Base-by-base conservation (phyloP, 257 asterid species). In the Linaria vulgaris region DNA sequence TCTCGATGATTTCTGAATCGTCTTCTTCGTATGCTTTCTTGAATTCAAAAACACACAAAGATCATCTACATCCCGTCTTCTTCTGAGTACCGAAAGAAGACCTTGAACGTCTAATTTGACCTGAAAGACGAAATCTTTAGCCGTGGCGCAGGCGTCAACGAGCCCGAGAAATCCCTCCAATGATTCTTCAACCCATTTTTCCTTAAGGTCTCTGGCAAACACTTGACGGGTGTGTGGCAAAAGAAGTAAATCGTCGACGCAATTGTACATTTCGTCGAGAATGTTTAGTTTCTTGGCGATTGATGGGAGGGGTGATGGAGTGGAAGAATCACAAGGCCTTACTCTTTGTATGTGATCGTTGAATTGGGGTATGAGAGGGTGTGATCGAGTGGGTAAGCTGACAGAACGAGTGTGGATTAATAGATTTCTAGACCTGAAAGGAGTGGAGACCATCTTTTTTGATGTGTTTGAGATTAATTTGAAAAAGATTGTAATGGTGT, bases 71-170 rank as follows among this genome's bases (percentile, higher is more conserved):
- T 57, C 63, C 25, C 41, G 41, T 7, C 39, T 37, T 37, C 63
- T 34, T 13, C 63, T 57, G 19, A 57, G 20, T 16, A 46, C 21
- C 38, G 63, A 57, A 10, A 57, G 63, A 57, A 57, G 63, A 57
- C 20, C 63, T 17, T 37, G 63, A 16, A 57, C 12, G 39, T 43
- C n/a, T 3, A 31, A 30, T 25, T 37, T 57, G 21, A 20, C 19
- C 48, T 57, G 30, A 16, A 46, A 57, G 63, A 57, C 38, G 63
- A 57, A 12, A 38, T 57, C 63, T 4, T 57, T 57, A 12, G 63
- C 48, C 12, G 43, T 43, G 49, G 20, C 39, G 24, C 47, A 57
- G 38, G 47, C 25, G 23, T 38, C 63, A n/a, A 57, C 38, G 49
- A 57, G 47, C 31, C 27, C 19, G 44, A 20, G 38, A 57, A 34